Conservation (phyloP, 1,139 yeast genomes). For the Saccharomyces hybrid region DNA sequence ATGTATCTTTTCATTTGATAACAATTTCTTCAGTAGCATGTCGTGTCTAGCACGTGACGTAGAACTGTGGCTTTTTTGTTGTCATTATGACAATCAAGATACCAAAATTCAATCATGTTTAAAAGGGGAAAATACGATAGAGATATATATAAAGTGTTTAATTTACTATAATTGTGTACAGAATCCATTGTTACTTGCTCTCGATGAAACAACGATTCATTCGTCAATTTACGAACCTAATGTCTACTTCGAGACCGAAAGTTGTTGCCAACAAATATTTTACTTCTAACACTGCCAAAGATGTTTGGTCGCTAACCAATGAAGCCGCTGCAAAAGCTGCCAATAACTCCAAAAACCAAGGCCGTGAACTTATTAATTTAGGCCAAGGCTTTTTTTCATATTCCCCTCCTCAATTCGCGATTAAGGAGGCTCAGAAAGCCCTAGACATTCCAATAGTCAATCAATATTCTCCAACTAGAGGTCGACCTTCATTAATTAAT, state of each 20-base stretch:
- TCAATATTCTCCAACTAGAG: constrained; percentile 88
- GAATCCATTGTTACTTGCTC: not conserved
- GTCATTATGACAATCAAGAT: not conserved
- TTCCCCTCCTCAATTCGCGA: constrained; percentile 85
- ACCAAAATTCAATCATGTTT: not conserved
- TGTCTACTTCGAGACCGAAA: constrained; percentile 4
- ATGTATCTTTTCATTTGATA: not conserved
- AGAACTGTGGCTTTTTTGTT: not conserved
- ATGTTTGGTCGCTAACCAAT: constrained; percentile 89
- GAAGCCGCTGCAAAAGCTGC: constrained; percentile 90
- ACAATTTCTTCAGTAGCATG: too few relatives aligned
- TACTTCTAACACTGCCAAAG: constrained; percentile 50
- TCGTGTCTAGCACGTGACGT: not conserved
- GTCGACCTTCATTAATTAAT: constrained; percentile 65
- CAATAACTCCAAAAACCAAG: constrained; percentile 41
- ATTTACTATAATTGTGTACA: not conserved
- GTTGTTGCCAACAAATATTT: constrained; percentile 50
- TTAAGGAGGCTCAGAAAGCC: constrained; percentile 73
- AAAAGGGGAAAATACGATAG: not conserved
- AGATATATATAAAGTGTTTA: not conserved
- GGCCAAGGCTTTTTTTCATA: constrained; percentile 98
- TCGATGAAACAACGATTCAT: not conserved
- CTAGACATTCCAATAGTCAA: constrained; percentile 64
- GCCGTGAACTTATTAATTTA: constrained; percentile 70
- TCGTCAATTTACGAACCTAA: not conserved